Base-by-base conservation (phyloP, 1,284 basidiomycete species). In the Naganishia liquefaciens region DNA sequence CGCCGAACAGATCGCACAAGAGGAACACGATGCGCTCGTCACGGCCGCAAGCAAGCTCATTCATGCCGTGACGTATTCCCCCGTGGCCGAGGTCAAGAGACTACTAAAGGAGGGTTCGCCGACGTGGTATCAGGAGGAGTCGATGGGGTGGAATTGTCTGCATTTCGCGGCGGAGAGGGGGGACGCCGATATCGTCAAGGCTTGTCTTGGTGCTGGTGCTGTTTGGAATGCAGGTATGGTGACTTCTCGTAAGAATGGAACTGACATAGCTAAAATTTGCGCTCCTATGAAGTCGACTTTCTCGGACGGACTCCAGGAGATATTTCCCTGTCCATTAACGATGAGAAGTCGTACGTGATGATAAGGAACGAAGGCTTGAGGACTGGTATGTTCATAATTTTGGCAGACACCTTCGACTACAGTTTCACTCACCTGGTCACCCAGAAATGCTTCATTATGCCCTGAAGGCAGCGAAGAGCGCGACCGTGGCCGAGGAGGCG, bases 351-450 rank as follows among this genome's bases (percentile, higher is more conserved):
- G 27, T 96, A 94, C 78, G 83, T 81, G 27, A 73, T 86, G 60
- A 88, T 97, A 60, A 84, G 90, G 21, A 88, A 93, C 78, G 89
- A 93, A 66, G 93, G 92, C 6, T 85, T 96, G 64, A 85, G 93
- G 68, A 84, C 89, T 77, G 91, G 90, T 90, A 72, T 67, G 79
- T 70, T 23, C 17, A 25, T 23, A 2, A 28, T 11, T 51, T 2
- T 37, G 25, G 19, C n/a, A 2, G 9, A 33, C 3, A 25, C n/a
- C 2, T 57, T 30, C 30, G 27, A 5, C 0, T 15, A 19, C 15
- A 37, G n/a, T 5, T 27, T 3, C 40, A 25, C 0, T 13, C n/a
- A 11, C 19, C 1, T 11, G 1, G 0, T 3, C 13, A n/a, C 19
- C 1, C 7, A 42, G 83, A 84, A 68, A 81, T 82, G 75, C 74